Percentiles rank a stretch among this genome's conserved stretches.
These are phyloP conservation scores for Ceratobasidium theobromae DNA, from an alignment of 1,284 basidiomycete genomes.

Conservation along the genomic window DNA sequence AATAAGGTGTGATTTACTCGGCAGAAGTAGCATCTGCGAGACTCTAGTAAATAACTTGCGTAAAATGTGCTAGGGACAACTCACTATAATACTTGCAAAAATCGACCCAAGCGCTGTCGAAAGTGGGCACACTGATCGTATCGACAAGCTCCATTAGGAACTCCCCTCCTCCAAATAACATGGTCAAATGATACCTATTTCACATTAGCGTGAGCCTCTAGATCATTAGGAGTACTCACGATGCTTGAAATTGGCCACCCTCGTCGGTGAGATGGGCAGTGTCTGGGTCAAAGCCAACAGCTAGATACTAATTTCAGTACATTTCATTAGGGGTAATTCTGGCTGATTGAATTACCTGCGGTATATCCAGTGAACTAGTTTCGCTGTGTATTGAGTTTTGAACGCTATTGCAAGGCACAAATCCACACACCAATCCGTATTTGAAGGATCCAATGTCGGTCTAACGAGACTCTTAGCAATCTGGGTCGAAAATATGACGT, in stretches of 20 bases:
- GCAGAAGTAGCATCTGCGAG: conserved; percentile 43
- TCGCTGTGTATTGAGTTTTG: not conserved
- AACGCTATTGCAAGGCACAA: not conserved
- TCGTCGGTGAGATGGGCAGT: conserved; percentile 48
- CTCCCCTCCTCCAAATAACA: conserved; percentile 52
- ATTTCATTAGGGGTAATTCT: not conserved
- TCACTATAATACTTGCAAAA: conserved; percentile 46
- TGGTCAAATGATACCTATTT: conserved; percentile 46
- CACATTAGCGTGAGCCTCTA: not conserved
- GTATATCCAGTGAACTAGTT: conserved; percentile 46
- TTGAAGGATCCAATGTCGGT: conserved; percentile 47
- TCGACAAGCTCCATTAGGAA: conserved; percentile 50
- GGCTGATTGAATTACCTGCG: conserved; percentile 27
- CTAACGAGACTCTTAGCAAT: conserved; percentile 30
- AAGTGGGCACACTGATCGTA: conserved; percentile 46
- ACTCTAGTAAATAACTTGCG: not conserved
- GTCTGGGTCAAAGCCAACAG: conserved; percentile 50
- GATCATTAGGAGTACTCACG: conserved; percentile 40
- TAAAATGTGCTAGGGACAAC: not conserved
- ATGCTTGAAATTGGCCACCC: conserved; percentile 45
- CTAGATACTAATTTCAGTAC: conserved; percentile 32
- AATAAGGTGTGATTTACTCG: conserved; percentile 40
- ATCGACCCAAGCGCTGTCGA: conserved; percentile 50
- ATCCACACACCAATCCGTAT: conserved; percentile 41
- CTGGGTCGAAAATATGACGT: not conserved